A percentile compares a stretch with the other conserved stretches of the same genome.
Conservation (phyloP, 2,329 filamentous ascomycete genomes). For the Botrytis fragariae region DNA sequence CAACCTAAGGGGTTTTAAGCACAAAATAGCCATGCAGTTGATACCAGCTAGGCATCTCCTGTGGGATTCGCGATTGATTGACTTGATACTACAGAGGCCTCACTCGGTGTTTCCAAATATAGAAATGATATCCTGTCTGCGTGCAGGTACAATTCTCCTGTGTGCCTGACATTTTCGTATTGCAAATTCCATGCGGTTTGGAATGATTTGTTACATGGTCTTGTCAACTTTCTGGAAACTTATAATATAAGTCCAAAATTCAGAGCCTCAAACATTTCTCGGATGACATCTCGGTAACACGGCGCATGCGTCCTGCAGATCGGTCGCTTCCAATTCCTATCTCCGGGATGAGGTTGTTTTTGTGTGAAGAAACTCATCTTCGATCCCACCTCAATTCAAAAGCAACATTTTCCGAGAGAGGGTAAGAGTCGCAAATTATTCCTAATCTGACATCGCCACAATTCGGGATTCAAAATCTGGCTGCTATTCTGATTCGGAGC, state of each 20-base stretch:
- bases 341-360: not conserved
- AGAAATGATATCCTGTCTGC: not conserved
- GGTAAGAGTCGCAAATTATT: not conserved
- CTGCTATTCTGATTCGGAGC: not conserved
- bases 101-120: not conserved
- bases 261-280: not conserved
- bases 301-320: not conserved
- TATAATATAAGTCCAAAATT: not conserved
- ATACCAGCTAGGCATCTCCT: not conserved
- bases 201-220: not conserved
- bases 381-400: not conserved
- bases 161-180: not conserved
- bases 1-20: not conserved
- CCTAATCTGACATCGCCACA: constrained; percentile 5
- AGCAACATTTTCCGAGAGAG: not conserved
- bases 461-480: not conserved
- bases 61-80: not conserved
- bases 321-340: not conserved
- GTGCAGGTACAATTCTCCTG: not conserved
- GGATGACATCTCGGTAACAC: not conserved
- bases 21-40: not conserved
- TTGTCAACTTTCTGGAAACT: not conserved
- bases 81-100: not conserved
- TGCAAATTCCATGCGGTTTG: not conserved
- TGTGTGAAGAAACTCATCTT: not conserved